Percentiles rank a stretch among this genome's conserved stretches.
Evolutionary conservation across 2,329 filamentous ascomycete genomes (phyloP).

Genomic region (Penicillium sp.): DNA sequence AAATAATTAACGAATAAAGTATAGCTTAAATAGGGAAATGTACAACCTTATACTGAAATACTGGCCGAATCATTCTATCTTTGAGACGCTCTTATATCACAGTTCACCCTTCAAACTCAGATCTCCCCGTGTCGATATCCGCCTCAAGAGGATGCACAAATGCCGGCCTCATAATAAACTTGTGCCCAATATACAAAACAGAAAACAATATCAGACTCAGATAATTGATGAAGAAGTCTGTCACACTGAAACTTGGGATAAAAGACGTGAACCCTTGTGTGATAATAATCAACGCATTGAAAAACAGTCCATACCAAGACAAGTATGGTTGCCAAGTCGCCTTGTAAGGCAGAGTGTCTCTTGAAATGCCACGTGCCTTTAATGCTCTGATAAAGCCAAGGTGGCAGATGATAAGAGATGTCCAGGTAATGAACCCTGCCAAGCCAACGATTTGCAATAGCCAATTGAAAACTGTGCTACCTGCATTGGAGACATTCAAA

Average conservation of each 20-base stretch:
- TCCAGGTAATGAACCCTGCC: slow-evolving; percentile 39
- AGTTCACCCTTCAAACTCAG: neutral
- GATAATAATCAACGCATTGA: slow-evolving; percentile 51
- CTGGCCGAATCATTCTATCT: neutral
- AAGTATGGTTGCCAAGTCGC: slow-evolving; percentile 64
- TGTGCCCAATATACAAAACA: slow-evolving; percentile 61
- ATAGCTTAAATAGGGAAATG: too few relatives aligned
- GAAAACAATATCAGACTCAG: slow-evolving; percentile 60
- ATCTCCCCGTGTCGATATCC: slow-evolving; percentile 4
- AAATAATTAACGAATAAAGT: too few relatives aligned
- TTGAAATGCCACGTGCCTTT: slow-evolving; percentile 56
- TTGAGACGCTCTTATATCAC: neutral
- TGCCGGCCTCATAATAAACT: slow-evolving; percentile 43
- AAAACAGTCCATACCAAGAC: slow-evolving; percentile 57
- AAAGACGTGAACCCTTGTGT: slow-evolving; percentile 70
- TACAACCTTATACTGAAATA: too few relatives aligned
- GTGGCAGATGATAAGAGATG: slow-evolving; percentile 53
- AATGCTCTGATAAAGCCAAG: slow-evolving; percentile 65
- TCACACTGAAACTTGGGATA: slow-evolving; percentile 58
- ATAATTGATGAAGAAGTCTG: slow-evolving; percentile 48
- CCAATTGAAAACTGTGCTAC: slow-evolving; percentile 58
- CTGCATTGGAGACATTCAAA: slow-evolving; percentile 65
- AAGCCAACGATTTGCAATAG: slow-evolving; percentile 36
- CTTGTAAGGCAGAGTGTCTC: slow-evolving; percentile 59
- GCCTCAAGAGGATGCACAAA: slow-evolving; percentile 30